Evolutionary conservation across 2,329 filamentous ascomycete species (phyloP).

Genomic region (Talaromyces islandicus): DNA sequence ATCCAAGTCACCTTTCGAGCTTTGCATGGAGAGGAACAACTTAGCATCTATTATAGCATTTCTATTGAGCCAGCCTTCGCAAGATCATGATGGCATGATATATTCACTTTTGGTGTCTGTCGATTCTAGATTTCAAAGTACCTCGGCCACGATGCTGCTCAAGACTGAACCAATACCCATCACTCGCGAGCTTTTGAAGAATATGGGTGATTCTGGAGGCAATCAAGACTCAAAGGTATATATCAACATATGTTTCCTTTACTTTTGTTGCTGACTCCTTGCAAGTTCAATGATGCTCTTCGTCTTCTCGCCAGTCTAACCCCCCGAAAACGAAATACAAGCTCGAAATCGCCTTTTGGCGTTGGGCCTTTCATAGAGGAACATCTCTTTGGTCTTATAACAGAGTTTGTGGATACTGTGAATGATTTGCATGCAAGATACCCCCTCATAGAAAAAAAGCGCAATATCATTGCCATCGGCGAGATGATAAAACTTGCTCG

Average conservation of each 20-base stretch:
- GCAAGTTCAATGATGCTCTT: constrained; percentile 46
- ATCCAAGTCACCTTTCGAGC: constrained; percentile 51
- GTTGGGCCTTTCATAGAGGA: constrained; percentile 72
- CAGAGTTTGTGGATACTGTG: constrained; percentile 70
- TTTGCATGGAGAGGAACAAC: constrained; percentile 55
- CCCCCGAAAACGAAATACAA: constrained; percentile 41
- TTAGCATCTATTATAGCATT: constrained; percentile 54
- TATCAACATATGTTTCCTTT: background rate
- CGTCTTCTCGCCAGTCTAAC: constrained; percentile 46
- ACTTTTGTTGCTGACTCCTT: background rate
- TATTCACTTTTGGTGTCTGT: constrained; percentile 64
- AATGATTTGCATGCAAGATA: constrained; percentile 60
- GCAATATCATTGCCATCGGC: constrained; percentile 75
- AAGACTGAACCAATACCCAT: constrained; percentile 69
- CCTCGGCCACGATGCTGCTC: constrained; percentile 63
- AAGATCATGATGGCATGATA: constrained; percentile 61
- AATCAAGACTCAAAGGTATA: constrained; percentile 50
- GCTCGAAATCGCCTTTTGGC: constrained; percentile 48
- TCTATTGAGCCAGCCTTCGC: constrained; percentile 54
- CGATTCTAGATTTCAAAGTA: constrained; percentile 62
- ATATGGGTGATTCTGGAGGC: constrained; percentile 62
- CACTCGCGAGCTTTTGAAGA: constrained; percentile 75
- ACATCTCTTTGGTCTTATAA: constrained; percentile 81
- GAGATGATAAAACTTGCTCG: constrained; percentile 78
- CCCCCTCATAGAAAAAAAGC: constrained; percentile 61